A percentile compares a stretch with the other conserved stretches of the same genome.
Evolutionary conservation across 306 rosid species (phyloP).

Genomic region (Herpetospermum pedunculosum): DNA sequence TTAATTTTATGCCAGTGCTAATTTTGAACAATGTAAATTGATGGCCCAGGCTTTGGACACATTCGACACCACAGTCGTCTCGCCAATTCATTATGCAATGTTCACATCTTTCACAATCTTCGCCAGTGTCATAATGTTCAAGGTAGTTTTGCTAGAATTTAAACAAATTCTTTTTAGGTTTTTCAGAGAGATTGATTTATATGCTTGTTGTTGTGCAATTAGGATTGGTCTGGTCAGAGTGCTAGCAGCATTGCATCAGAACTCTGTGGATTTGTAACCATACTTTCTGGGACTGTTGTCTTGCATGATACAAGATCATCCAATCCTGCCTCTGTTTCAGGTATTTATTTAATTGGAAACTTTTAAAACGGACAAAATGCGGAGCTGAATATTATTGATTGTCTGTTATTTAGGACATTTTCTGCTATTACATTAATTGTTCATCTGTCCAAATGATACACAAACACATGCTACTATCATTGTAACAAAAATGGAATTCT

Average conservation of each 20-base stretch:
- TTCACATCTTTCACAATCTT: slow-evolving; percentile 81
- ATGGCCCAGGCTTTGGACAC: slow-evolving; percentile 72
- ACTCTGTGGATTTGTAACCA: slow-evolving; percentile 76
- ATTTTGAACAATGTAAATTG: not conserved
- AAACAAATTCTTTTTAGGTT: not conserved
- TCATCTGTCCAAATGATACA: not conserved
- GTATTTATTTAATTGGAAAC: slow-evolving; percentile 22
- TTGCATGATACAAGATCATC: slow-evolving; percentile 71
- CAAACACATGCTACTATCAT: not conserved
- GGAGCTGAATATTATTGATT: not conserved
- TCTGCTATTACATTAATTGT: not conserved
- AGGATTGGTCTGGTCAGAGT: slow-evolving; percentile 94
- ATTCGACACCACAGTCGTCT: slow-evolving; percentile 75
- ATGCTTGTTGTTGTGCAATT: not conserved
- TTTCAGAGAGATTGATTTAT: not conserved
- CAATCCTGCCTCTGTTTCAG: slow-evolving; percentile 45
- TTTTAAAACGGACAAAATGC: slow-evolving; percentile 5
- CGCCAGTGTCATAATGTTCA: slow-evolving; percentile 87
- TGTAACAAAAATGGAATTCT: not conserved
- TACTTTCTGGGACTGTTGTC: slow-evolving; percentile 73
- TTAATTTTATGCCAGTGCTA: not conserved
- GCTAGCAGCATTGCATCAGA: slow-evolving; percentile 66
- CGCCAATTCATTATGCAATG: slow-evolving; percentile 83
- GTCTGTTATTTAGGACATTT: not conserved
- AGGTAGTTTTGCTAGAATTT: slow-evolving; percentile 31